Percentiles rank a stretch among this genome's conserved stretches.
phyloP scores from a whole-genome alignment of 805 yeast genomes.

The Monosporozyma servazzii region DNA sequence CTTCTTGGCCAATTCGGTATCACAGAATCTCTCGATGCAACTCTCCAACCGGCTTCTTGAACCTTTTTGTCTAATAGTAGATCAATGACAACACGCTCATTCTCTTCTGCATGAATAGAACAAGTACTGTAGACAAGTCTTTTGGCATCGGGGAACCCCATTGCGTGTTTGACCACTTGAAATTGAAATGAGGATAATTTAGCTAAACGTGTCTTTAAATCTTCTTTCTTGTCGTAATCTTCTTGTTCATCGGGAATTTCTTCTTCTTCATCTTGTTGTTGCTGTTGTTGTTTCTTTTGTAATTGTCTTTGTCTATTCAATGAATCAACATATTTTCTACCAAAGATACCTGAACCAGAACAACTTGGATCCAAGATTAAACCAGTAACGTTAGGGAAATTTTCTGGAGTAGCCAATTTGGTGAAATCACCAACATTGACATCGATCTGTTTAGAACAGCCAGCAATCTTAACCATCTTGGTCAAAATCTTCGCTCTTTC shows the following conservation, averaged over 20 bases:
- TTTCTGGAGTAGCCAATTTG: slow-evolving; percentile 35
- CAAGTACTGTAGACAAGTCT: slow-evolving; percentile 91
- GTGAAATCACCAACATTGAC: slow-evolving; percentile 47
- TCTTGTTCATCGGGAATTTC: slow-evolving; percentile 36
- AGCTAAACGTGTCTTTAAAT: slow-evolving; percentile 34
- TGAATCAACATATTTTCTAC: slow-evolving; percentile 58
- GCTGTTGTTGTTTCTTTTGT: slow-evolving; percentile 14
- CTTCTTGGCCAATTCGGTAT: slow-evolving; percentile 82
- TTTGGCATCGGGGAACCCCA: slow-evolving; percentile 65
- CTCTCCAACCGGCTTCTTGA: slow-evolving; percentile 62
- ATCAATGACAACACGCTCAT: slow-evolving; percentile 83
- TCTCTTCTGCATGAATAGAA: slow-evolving; percentile 87
- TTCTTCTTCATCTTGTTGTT: slow-evolving; percentile 14
- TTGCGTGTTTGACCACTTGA: slow-evolving; percentile 80
- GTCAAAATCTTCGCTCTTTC: slow-evolving; percentile 59
- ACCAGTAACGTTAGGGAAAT: slow-evolving; percentile 61
- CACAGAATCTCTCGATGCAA: slow-evolving; percentile 50
- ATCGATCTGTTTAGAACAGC: slow-evolving; percentile 37
- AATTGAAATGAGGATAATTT: slow-evolving; percentile 81
- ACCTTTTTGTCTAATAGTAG: slow-evolving; percentile 61
- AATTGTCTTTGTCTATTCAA: slow-evolving; percentile 15
- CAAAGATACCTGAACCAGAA: slow-evolving; percentile 95
- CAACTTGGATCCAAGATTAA: slow-evolving; percentile 93
- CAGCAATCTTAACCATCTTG: slow-evolving; percentile 75
- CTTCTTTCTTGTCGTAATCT: slow-evolving; percentile 35